Base-by-base conservation (phyloP, 1,284 basidiomycete genomes). In the Sporisorium exsertum region DNA sequence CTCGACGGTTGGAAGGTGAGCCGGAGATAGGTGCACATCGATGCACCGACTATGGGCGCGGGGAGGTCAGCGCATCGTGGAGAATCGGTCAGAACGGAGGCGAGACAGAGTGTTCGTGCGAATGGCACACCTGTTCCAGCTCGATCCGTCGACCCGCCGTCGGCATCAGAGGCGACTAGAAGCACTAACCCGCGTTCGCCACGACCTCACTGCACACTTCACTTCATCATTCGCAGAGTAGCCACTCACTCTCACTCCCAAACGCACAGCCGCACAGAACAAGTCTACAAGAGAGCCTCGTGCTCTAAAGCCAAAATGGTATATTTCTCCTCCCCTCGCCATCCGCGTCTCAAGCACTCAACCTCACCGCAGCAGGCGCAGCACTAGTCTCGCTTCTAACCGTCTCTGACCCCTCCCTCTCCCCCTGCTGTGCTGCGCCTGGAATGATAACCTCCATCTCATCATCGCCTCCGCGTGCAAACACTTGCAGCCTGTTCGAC, bases 381-480 rank as follows among this genome's bases (percentile, higher is more conserved):
- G 32, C 49, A 51, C 16, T 33, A 10, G 49, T 16, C 24, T 24
- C 37, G 33, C 33, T 50, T 35, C 13, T 56, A 2, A 49, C 26
- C 42, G 45, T 50, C 35, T 42, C 35, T 13, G 29, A 35, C 13
- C 33, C 62, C 22, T 27, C 47, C 56, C 18, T 35, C 27, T 51
- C 35, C 26, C 53, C 7, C 33, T 26, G 9, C 33, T 37, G 32
- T 42, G 24, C 3, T 12, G 15, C 24, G 29, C 68, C 68, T 0
- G 68, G 68, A 29, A 71, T 58, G 9, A 71, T 53, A 15, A 40
- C 29, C 32, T 71, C 68, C 68, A 65, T 71, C 50, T 65, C 63
- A 5, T 58, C 68, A n/a, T 62, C 68, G 16, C 32, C 29, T 16
- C 10, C 29, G 3, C 32, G 37, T 8, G 64, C 55, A 29, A 72